Evolutionary conservation across 106 monocot species (phyloP).

Genomic region (Platanthera guangdongensis): DNA sequence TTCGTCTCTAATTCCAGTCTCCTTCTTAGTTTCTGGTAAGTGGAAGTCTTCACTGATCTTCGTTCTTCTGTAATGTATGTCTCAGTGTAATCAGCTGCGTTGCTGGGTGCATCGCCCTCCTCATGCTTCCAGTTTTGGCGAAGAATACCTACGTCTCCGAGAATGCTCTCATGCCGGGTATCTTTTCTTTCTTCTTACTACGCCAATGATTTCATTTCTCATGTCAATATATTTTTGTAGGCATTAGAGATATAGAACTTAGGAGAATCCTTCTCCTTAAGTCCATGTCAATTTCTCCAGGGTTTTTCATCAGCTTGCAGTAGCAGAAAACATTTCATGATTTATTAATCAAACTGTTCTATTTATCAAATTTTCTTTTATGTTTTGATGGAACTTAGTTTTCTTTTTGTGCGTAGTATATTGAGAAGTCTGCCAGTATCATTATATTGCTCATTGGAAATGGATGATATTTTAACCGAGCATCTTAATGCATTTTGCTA

Average conservation of each 20-base stretch:
- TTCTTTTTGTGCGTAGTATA: neutral
- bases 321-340: too few species aligned
- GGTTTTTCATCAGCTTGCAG: neutral
- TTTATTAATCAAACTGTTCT: too few species aligned
- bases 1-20: neutral
- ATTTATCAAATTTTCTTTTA: too few species aligned
- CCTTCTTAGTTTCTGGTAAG: neutral
- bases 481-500: neutral
- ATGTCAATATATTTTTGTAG: neutral
- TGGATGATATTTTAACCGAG: neutral
- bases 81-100: constrained; percentile 51
- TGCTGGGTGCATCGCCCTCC: constrained; percentile 42
- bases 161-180: constrained; percentile 92
- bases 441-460: neutral
- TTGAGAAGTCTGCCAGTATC: neutral
- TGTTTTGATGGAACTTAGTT: neutral
- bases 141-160: constrained; percentile 90
- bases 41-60: neutral
- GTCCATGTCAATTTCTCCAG: neutral
- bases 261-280: neutral
- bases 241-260: neutral
- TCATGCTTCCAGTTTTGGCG: constrained; percentile 69
- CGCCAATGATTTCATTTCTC: neutral
- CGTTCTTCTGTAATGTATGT: neutral
- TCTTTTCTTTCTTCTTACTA: neutral